Percentiles rank a stretch among this genome's conserved stretches.
Conservation (phyloP, 306 rosid species). For the Ormosia emarginata region DNA sequence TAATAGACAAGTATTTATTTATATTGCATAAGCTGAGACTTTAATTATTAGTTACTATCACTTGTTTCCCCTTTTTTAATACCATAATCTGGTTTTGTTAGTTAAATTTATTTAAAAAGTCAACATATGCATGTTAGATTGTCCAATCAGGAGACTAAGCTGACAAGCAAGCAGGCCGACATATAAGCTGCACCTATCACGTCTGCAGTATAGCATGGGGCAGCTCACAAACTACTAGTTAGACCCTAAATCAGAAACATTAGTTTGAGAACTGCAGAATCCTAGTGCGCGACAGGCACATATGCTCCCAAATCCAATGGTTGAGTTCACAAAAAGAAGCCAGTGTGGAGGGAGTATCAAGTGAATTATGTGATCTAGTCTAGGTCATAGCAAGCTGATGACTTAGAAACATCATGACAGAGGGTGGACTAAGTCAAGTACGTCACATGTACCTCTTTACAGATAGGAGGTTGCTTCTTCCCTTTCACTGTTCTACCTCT, state of each 20-base stretch:
- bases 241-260: not conserved
- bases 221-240: not conserved
- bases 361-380: slow-evolving; percentile 1
- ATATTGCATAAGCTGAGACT: not conserved
- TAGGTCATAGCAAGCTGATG: slow-evolving; percentile 3
- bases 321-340: not conserved
- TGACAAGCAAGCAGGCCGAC: not conserved
- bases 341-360: not conserved
- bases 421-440: slow-evolving; percentile 13
- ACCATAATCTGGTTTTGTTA: not conserved
- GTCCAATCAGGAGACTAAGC: not conserved
- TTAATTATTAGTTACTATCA: not conserved
- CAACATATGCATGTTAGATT: not conserved
- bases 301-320: slow-evolving; percentile 4
- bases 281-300: slow-evolving; percentile 4
- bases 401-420: not conserved
- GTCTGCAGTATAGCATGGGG: not conserved
- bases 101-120: not conserved
- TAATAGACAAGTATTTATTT: not conserved
- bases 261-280: not conserved
- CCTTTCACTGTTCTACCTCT: slow-evolving; percentile 86
- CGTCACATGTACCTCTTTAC: slow-evolving; percentile 66
- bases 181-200: not conserved
- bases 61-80: not conserved
- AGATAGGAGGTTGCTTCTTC: slow-evolving; percentile 77